Evolutionary conservation across 306 rosid genomes (phyloP).

Genomic region (Crataegus laevigata): DNA sequence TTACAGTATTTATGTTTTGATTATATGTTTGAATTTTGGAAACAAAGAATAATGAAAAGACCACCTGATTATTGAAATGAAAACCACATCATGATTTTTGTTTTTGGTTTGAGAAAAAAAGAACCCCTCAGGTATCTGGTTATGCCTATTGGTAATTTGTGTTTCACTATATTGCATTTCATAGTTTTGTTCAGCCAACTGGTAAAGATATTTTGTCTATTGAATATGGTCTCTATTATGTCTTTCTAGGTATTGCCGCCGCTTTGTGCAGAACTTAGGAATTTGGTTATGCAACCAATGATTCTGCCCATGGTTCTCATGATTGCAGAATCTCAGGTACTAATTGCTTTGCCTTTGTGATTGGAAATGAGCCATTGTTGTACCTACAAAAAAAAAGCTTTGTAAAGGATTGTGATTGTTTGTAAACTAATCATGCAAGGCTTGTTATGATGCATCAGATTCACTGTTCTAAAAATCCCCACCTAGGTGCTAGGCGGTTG

Average conservation of each 20-base stretch:
- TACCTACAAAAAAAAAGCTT: background rate
- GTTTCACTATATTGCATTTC: background rate
- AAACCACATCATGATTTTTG: background rate
- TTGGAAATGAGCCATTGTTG: background rate
- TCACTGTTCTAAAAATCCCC: too few relatives aligned
- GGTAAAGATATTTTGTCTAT: background rate
- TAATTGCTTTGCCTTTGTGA: background rate
- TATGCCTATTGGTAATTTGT: background rate
- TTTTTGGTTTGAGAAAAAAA: background rate
- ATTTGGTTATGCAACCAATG: conserved; percentile 96
- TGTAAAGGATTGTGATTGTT: background rate
- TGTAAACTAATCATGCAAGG: background rate
- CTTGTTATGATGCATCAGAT: background rate
- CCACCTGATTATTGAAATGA: background rate
- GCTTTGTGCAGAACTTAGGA: conserved; percentile 97
- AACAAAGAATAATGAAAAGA: background rate
- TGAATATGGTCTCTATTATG: conserved; percentile 16
- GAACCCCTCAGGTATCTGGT: background rate
- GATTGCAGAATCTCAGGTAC: conserved; percentile 98
- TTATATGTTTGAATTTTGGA: background rate
- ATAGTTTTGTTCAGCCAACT: background rate
- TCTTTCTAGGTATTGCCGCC: conserved; percentile 88
- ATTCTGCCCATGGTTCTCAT: conserved; percentile 98
- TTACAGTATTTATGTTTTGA: background rate
- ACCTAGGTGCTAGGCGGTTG: too few relatives aligned